Base-by-base conservation (phyloP, 1,284 basidiomycete species). In the Heterobasidion irregulare region DNA sequence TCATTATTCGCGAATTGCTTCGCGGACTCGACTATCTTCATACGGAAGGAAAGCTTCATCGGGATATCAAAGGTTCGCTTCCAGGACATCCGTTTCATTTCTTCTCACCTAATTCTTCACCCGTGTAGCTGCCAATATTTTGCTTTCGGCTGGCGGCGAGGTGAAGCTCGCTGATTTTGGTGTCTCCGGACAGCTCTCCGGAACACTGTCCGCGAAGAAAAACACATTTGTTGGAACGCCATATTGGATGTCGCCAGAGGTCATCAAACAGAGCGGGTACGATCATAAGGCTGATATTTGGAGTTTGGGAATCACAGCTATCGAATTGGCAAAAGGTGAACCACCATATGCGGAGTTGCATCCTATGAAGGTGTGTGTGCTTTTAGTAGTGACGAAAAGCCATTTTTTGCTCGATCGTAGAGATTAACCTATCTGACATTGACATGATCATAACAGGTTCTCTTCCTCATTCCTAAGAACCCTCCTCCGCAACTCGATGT, bases 181-280 rank as follows among this genome's bases (percentile, higher is more conserved):
- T 66, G 96, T 99, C 2, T 97, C 94, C 2, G 96, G 96, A n/a
- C 97, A 99, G 67, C 79, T 99, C 26, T 98, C 94, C 45, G 92
- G 92, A 2, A 97, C 94, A 0, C 79, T 97, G 41, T 91, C 89
- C 56, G 94, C 94, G n/a, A 97, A 97, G 83, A 98, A 98, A 80
- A 98, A 98, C 65, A 98, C 94, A 0, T 98, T 98, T 67, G 95
- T 98, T 52, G 93, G 96, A 34, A 96, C 95, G 13, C 93, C 93
- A 2, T 96, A 95, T 67, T 97, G 94, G 94, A 99, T 99, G 96
- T 94, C 93, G 19, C 96, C 96, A 7, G 96, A 99, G 69, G 96
- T 99, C 19, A 98, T 99, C 77, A 98, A 98, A 72, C 96, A 99
- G 73, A 96, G 92, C 59, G 97, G 97, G 8, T 99, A 99, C 70